Conservation (phyloP, 192 early-diverging fungal genomes). For the Mortierella hygrophila region DNA sequence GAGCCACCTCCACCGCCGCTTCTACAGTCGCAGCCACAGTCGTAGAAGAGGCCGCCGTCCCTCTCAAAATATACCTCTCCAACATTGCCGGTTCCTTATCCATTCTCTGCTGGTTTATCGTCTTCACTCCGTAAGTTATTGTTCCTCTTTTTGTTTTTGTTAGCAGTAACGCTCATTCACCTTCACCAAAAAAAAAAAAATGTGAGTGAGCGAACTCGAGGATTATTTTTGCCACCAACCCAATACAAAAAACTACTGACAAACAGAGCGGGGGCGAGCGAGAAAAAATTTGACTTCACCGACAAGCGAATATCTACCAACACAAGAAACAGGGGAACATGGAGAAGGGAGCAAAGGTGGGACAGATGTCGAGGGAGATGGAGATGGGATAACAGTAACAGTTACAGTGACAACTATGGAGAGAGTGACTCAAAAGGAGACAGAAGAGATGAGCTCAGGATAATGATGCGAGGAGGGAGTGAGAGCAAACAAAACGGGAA, state of each 20-base stretch:
- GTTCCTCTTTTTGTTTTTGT: not conserved
- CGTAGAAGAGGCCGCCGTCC: conserved; percentile 13
- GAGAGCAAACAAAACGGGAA: too few species aligned
- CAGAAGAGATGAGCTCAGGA: not conserved
- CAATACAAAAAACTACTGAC: not conserved
- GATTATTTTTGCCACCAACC: conserved; percentile 19
- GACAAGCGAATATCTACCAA: too few species aligned
- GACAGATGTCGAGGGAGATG: not conserved
- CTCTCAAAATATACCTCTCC: conserved; percentile 59
- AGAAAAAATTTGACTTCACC: too few species aligned
- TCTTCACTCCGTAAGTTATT: conserved; percentile 80
- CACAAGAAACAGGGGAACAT: not conserved
- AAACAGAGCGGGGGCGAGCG: not conserved
- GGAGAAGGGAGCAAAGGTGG: not conserved
- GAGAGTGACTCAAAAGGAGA: not conserved
- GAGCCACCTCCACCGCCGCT: conserved; percentile 1
- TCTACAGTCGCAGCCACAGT: conserved; percentile 2
- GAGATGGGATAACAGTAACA: not conserved
- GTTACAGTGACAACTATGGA: too few species aligned
- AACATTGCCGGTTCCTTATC: conserved; percentile 74
- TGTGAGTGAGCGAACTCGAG: not conserved
- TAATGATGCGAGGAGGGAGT: not conserved
- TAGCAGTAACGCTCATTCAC: not conserved
- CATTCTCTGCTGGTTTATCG: conserved; percentile 83
- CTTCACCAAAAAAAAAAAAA: too few species aligned